Percentiles rank a stretch among this genome's conserved stretches.
These are phyloP conservation scores for Macrolepiota dolichaula DNA, from an alignment of 768 basidiomycete genomes.

Conservation along the genomic window DNA sequence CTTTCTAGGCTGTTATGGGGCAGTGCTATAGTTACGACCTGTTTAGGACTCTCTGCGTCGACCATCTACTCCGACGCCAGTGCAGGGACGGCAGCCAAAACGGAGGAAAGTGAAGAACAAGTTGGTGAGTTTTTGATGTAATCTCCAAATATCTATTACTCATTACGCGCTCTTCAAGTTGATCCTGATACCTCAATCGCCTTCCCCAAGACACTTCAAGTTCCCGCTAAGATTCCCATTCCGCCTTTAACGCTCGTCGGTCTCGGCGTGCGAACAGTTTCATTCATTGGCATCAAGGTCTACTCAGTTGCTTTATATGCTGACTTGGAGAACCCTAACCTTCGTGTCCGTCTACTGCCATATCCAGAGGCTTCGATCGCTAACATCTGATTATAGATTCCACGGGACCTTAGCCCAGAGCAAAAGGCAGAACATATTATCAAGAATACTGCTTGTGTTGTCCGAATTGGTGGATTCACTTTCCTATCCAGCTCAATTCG, in stretches of 20 bases:
- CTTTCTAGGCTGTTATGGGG: conserved; percentile 23
- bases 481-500: neutral
- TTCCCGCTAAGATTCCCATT: conserved; percentile 60
- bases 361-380: neutral
- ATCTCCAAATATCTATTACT: neutral
- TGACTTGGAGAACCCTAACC: conserved; percentile 63
- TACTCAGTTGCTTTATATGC: conserved; percentile 92
- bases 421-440: conserved; percentile 72
- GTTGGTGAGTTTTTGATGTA: conserved; percentile 17
- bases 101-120: conserved; percentile 10
- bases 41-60: conserved; percentile 19
- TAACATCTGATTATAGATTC: conserved; percentile 39
- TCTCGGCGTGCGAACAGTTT: conserved; percentile 83
- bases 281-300: conserved; percentile 83
- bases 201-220: conserved; percentile 64
- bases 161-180: conserved; percentile 30
- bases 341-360: conserved; percentile 40
- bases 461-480: conserved; percentile 61
- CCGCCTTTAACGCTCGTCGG: conserved; percentile 74
- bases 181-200: conserved; percentile 73
- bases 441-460: conserved; percentile 61
- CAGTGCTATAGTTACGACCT: conserved; percentile 24
- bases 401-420: conserved; percentile 51
- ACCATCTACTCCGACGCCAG: conserved; percentile 43
- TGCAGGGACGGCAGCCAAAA: conserved; percentile 1